Percentiles rank a stretch among this genome's conserved stretches.
Evolutionary conservation across 495 filamentous ascomycete species (phyloP).

Genomic region (Lasiosphaeria miniovina): DNA sequence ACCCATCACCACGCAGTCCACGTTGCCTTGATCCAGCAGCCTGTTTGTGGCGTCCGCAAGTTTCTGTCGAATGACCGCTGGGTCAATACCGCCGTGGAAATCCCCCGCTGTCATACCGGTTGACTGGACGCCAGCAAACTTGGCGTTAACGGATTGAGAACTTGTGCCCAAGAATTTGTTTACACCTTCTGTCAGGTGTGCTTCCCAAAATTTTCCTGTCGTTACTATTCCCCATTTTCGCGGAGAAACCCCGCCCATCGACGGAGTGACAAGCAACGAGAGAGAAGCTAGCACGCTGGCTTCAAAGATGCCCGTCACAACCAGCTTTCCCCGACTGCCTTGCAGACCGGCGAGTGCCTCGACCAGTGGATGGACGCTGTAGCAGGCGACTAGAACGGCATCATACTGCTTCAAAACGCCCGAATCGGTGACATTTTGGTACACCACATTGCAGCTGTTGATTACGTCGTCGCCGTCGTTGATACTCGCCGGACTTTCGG

Average conservation of each 20-base stretch:
- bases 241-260: constrained; percentile 17
- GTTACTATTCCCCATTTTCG: constrained; percentile 84
- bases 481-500: constrained; percentile 57
- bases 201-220: constrained; percentile 81
- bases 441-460: constrained; percentile 51
- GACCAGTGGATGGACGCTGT: constrained; percentile 82
- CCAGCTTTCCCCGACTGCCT: constrained; percentile 20
- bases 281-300: constrained; percentile 64
- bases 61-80: constrained; percentile 59
- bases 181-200: constrained; percentile 63
- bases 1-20: constrained; percentile 68
- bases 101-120: constrained; percentile 80
- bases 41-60: constrained; percentile 67
- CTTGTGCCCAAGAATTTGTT: constrained; percentile 48
- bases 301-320: constrained; percentile 86
- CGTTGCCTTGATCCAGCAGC: constrained; percentile 54
- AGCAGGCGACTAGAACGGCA: constrained; percentile 84
- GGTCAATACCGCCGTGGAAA: constrained; percentile 64
- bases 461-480: constrained; percentile 58
- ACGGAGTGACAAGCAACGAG: constrained; percentile 31
- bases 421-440: constrained; percentile 42
- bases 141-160: constrained; percentile 19
- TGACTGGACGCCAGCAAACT: constrained; percentile 77
- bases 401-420: constrained; percentile 55
- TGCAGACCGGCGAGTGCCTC: constrained; percentile 47